Conservation (phyloP, 2,329 filamentous ascomycete species). For the Rhinocladiella mackenziei region DNA sequence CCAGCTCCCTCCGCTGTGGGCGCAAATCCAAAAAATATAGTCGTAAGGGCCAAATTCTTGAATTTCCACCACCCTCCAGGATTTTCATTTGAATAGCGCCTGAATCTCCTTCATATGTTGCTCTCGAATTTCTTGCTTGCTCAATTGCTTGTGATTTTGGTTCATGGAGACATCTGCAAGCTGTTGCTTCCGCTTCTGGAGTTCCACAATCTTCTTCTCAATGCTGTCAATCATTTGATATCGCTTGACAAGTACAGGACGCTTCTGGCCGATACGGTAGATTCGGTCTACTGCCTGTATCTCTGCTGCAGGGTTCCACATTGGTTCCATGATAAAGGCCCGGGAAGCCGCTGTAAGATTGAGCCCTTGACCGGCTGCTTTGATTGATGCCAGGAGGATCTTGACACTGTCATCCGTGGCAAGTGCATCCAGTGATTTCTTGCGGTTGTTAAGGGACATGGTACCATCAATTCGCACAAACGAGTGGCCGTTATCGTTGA, state of each 20-base stretch:
- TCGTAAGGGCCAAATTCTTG: no score
- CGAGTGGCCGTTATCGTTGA: slow-evolving; percentile 62
- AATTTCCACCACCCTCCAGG: no score
- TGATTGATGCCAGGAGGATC: slow-evolving; percentile 87
- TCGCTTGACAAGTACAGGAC: slow-evolving; percentile 79
- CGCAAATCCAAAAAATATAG: no score
- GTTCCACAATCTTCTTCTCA: slow-evolving; percentile 84
- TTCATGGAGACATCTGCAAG: slow-evolving; percentile 85
- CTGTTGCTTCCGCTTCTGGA: slow-evolving; percentile 90
- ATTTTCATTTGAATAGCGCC: slow-evolving; percentile 28
- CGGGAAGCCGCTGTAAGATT: slow-evolving; percentile 82
- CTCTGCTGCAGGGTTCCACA: slow-evolving; percentile 94
- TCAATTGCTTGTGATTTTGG: slow-evolving; percentile 39
- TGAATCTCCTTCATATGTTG: slow-evolving; percentile 29
- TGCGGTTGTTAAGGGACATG: slow-evolving; percentile 73
- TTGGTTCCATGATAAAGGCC: slow-evolving; percentile 96
- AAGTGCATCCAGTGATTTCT: slow-evolving; percentile 71
- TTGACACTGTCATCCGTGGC: slow-evolving; percentile 66
- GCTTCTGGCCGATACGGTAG: slow-evolving; percentile 81
- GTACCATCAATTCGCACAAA: slow-evolving; percentile 85
- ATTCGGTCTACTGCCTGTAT: slow-evolving; percentile 93
- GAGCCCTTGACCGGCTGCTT: slow-evolving; percentile 83
- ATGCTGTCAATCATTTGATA: slow-evolving; percentile 90
- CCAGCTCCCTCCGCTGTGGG: no score
- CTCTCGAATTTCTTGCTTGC: slow-evolving; percentile 29